Percentiles rank a stretch among this genome's conserved stretches.
phyloP scores from a whole-genome alignment of 75 land plant genomes.

The Larix kaempferi region DNA sequence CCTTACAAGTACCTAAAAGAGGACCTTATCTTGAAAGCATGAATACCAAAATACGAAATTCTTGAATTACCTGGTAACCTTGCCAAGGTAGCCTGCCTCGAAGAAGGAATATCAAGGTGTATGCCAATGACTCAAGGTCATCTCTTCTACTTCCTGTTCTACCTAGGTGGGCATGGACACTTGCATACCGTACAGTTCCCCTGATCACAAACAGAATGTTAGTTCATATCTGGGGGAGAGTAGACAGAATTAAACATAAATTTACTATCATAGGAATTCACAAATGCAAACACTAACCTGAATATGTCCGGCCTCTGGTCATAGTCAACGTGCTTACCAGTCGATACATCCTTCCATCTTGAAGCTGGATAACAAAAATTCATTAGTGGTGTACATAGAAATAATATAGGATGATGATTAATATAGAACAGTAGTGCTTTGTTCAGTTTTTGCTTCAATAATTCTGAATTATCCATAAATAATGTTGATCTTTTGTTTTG shows the following conservation, averaged over 20 bases:
- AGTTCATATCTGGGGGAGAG: neutral
- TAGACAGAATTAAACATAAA: neutral
- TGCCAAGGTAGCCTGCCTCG: slow-evolving; percentile 49
- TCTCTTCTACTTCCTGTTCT: slow-evolving; percentile 45
- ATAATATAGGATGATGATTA: neutral
- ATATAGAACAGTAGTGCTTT: too few relatives aligned
- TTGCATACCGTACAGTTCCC: slow-evolving; percentile 51
- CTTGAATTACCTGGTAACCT: slow-evolving; percentile 30
- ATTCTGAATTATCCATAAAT: too few relatives aligned
- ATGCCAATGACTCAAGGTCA: slow-evolving; percentile 39
- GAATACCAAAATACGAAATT: too few relatives aligned
- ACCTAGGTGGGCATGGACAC: slow-evolving; percentile 50
- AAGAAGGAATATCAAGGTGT: slow-evolving; percentile 38
- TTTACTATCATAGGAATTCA: neutral
- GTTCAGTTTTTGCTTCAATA: too few relatives aligned
- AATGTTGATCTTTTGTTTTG: too few relatives aligned
- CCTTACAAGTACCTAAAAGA: too few relatives aligned
- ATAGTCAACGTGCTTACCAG: slow-evolving; percentile 38
- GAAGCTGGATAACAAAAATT: slow-evolving; percentile 16
- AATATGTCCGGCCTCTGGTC: slow-evolving; percentile 45
- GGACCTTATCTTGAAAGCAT: too few relatives aligned
- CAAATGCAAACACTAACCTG: slow-evolving; percentile 14
- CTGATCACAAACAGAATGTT: slow-evolving; percentile 12
- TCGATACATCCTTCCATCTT: slow-evolving; percentile 22
- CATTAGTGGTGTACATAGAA: neutral